Conservation (phyloP, 2,329 filamentous ascomycete genomes). For the Colletotrichum scovillei region DNA sequence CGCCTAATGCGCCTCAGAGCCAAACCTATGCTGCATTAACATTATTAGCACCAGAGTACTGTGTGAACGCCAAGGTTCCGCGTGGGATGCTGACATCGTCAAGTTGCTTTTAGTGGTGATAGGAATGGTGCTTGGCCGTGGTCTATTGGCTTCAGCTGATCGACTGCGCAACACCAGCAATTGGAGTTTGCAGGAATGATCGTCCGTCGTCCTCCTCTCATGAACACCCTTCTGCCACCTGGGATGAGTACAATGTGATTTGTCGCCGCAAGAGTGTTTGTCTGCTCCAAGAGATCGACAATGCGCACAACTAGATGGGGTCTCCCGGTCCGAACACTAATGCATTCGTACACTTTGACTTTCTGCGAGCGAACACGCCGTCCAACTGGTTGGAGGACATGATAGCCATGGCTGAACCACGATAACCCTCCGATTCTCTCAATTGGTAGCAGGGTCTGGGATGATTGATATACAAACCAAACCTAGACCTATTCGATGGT, state of each 20-base stretch:
- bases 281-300: slow-evolving; percentile 3
- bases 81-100: not conserved
- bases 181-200: not conserved
- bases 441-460: not conserved
- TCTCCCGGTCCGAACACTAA: not conserved
- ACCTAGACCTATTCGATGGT: not conserved
- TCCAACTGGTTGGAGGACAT: not conserved
- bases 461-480: not conserved
- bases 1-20: not conserved
- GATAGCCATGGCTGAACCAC: not conserved
- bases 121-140: not conserved
- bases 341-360: not conserved
- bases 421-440: not conserved
- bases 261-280: not conserved
- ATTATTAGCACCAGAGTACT: not conserved
- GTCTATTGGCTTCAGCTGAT: not conserved
- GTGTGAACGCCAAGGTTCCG: no score
- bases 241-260: not conserved
- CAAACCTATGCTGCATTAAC: not conserved
- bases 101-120: not conserved
- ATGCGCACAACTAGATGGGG: not conserved
- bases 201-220: not conserved
- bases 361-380: not conserved
- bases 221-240: not conserved
- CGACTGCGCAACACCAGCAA: not conserved